A percentile compares a stretch with the other conserved stretches of the same genome.
Conservation (phyloP, 192 early-diverging fungal genomes). For the Backusella tuberculispora region DNA sequence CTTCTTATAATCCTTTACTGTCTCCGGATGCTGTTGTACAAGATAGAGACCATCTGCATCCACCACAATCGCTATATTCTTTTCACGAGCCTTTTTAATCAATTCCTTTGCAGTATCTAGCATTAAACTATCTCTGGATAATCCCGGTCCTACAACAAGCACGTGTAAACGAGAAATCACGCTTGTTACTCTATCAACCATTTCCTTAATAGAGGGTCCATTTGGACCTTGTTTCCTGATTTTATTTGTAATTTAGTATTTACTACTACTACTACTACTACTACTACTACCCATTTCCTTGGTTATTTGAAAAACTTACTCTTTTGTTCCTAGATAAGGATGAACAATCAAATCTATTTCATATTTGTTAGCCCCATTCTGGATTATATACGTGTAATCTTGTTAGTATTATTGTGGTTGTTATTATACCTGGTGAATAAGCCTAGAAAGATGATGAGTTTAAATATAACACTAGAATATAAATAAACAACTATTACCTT, state of each 20-base stretch:
- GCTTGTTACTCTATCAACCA: constrained; percentile 49
- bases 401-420: background rate
- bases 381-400: no score
- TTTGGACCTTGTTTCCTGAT: constrained; percentile 9
- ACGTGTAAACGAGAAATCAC: constrained; percentile 79
- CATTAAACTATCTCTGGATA: constrained; percentile 79
- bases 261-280: background rate
- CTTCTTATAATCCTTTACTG: constrained; percentile 72
- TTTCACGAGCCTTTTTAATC: constrained; percentile 67
- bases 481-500: constrained; percentile 50
- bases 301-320: constrained; percentile 19
- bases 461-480: background rate
- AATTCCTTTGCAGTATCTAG: constrained; percentile 64
- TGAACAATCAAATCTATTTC: constrained; percentile 86
- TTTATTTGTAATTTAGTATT: background rate
- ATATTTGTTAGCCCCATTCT: constrained; percentile 10
- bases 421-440: constrained; percentile 49
- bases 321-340: constrained; percentile 70
- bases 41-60: constrained; percentile 93
- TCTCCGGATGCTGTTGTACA: constrained; percentile 68
- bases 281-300: no score
- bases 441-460: constrained; percentile 28
- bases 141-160: constrained; percentile 88
- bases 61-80: constrained; percentile 75
- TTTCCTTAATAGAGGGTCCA: constrained; percentile 34